Base-by-base conservation (phyloP, 2,329 filamentous ascomycete species). In the Kalaharituber pfeilii region DNA sequence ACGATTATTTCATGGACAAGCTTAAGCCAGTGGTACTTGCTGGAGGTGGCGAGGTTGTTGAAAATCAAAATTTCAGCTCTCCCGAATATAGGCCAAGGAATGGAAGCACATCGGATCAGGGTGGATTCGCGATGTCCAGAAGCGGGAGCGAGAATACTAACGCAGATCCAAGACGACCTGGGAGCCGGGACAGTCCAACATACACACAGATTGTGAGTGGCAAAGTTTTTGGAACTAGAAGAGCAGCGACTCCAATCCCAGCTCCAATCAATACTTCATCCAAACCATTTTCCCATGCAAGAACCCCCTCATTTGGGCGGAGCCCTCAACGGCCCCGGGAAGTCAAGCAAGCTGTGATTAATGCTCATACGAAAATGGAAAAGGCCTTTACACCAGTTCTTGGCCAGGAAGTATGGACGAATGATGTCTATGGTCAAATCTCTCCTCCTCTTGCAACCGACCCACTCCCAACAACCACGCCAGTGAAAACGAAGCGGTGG, bases 11-110 rank as follows among this genome's bases (percentile, higher is more conserved):
- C 11, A 68, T 74, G 25, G 75, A 81, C 53, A 72, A 79, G 11
- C 76, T 82, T 67, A 79, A 77, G 52, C 80, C 79, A 1, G 79
- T 82, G 11, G 72, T 82, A 39, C 82, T 83, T 61, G 73, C 78
- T 9, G 80, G 67, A 27, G 67, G 79, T 6, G 80, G 79, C 26
- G 76, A 75, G 57, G 67, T 82, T 5, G 66, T 80, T 36, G 75
- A 80, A 62, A 81, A 81, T 62, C 69, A 71, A 36, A 82, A 82
- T 60, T 63, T 69, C 1, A 73, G 71, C 13, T 47, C 42, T 13
- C 42, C 42, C 25, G 42, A 47, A 25, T 47, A 47, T 47, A 15
- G 42, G 15, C 42, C 42, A 47, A 15, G 42, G 22, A 47, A 47
- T 13, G 42, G 24, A 11, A 47, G 42, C 25, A 25, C 22, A 47